Base-by-base conservation (phyloP, 805 yeast species). In the Cyberlindnera amylophila region DNA sequence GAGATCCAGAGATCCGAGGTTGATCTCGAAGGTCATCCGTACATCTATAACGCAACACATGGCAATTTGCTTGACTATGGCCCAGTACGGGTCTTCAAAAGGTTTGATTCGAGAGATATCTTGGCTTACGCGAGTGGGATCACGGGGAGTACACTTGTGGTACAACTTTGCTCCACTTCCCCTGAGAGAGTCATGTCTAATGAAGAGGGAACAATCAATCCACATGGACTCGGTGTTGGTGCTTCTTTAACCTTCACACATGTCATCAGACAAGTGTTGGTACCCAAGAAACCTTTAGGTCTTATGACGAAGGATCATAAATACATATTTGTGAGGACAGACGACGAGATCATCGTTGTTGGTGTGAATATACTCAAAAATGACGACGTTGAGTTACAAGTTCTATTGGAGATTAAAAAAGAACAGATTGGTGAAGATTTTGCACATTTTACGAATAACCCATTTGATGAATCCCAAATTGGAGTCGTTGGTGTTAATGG, bases 401-500 rank as follows among this genome's bases (percentile, higher is more conserved):
- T 11, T 3, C 24, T 13, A 29, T 29, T 13, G 5, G 41, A 29
- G 39, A 36, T 32, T 19, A 34, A 19, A 1, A 21, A 1, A 57
- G 60, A 40, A 54, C 41, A 28, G 41, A 67, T 28, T 13, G 66
- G 65, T 12, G 55, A 58, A 24, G 65, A 65, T 2, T 64, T 75
- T 42, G 70, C 78, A 1, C 78, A 78, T 56, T 60, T 70, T 10
- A 50, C 66, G 2, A 70, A 71, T 39, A 68, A 69, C 43, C 78
- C 79, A 0, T 65, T 62, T 60, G 66, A 71, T 46, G 52, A 9
- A 58, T 58, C 18, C n/a, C 21, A 31, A 34, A 58, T 79, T 47
- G 71, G 69, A 0, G 53, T 72, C 1, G 57, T 79, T 7, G 87
- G 81, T 16, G 40, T 36, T 6, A 64, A 66, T 29, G 87, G 87